Conservation (phyloP, 2,329 filamentous ascomycete genomes). For the Cytospora paraplurivora region DNA sequence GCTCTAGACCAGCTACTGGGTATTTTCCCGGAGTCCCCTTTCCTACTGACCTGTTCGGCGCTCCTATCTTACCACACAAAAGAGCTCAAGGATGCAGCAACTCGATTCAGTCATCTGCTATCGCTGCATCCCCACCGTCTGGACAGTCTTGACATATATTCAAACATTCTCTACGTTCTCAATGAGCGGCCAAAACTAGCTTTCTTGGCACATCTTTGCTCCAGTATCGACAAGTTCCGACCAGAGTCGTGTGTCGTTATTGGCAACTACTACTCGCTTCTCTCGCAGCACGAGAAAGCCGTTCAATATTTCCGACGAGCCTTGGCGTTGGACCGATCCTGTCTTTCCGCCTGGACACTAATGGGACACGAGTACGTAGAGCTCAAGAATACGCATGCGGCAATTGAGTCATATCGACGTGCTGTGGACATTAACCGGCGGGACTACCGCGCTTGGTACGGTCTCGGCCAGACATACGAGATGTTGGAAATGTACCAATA, state of each 20-base stretch:
- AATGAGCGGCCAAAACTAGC: conserved; percentile 84
- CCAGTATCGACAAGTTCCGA: conserved; percentile 89
- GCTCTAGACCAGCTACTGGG: conserved; percentile 75
- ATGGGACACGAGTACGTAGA: conserved; percentile 99
- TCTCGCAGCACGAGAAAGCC: conserved; percentile 95
- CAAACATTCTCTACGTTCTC: conserved; percentile 95
- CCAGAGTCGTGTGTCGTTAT: conserved; percentile 96
- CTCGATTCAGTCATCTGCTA: conserved; percentile 76
- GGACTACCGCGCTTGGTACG: conserved; percentile 98
- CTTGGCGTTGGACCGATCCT: conserved; percentile 84
- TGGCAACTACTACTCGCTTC: conserved; percentile 93
- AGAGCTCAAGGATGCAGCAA: conserved; percentile 68
- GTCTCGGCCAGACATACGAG: conserved; percentile 94
- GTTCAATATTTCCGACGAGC: conserved; percentile 97
- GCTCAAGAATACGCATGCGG: conserved; percentile 96
- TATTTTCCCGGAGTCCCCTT: conserved; percentile 87
- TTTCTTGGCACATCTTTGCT: conserved; percentile 88
- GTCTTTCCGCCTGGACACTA: conserved; percentile 93
- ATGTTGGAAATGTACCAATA: conserved; percentile 98
- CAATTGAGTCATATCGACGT: conserved; percentile 93
- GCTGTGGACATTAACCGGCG: conserved; percentile 95
- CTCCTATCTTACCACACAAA: conserved; percentile 90
- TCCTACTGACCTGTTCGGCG: conserved; percentile 86
- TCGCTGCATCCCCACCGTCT: conserved; percentile 74
- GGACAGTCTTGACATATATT: conserved; percentile 92